Conservation (phyloP, 208 protist species). For the Phytomonas francai region DNA sequence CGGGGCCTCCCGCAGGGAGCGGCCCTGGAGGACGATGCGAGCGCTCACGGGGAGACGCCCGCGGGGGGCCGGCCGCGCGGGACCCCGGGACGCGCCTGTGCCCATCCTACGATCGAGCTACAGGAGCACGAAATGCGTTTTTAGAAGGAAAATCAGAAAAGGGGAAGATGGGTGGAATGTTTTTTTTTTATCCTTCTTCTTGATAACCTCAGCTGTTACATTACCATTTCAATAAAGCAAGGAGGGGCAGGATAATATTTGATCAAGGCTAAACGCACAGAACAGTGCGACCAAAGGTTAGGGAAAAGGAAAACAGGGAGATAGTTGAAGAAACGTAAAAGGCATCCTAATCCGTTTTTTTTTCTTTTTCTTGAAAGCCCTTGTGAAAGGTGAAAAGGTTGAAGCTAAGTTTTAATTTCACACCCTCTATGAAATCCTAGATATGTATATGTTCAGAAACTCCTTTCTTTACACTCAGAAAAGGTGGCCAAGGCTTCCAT, state of each 20-base stretch:
- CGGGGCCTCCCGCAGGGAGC: no score
- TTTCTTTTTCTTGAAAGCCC: conserved; percentile 5
- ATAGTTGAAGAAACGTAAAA: conserved; percentile 7
- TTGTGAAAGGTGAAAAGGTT: no score
- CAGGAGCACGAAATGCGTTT: no score
- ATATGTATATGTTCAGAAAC: background rate
- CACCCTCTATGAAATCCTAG: no score
- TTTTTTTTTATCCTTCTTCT: no score
- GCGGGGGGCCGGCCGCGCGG: no score
- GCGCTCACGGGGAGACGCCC: no score
- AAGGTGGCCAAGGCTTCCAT: background rate
- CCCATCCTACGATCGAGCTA: no score
- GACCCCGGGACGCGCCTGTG: no score
- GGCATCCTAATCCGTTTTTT: conserved; percentile 1
- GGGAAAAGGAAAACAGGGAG: conserved; percentile 2
- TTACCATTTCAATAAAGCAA: conserved; percentile 5
- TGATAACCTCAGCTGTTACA: background rate
- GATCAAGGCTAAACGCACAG: conserved; percentile 9
- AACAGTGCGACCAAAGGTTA: background rate
- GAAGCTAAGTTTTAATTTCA: background rate
- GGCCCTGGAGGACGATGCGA: no score
- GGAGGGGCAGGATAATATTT: background rate
- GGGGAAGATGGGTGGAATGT: no score
- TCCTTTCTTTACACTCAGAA: background rate
- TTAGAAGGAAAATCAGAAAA: no score